Evolutionary conservation across 176 grass and related monocot species (phyloP).

Genomic region (Musa beccarii): DNA sequence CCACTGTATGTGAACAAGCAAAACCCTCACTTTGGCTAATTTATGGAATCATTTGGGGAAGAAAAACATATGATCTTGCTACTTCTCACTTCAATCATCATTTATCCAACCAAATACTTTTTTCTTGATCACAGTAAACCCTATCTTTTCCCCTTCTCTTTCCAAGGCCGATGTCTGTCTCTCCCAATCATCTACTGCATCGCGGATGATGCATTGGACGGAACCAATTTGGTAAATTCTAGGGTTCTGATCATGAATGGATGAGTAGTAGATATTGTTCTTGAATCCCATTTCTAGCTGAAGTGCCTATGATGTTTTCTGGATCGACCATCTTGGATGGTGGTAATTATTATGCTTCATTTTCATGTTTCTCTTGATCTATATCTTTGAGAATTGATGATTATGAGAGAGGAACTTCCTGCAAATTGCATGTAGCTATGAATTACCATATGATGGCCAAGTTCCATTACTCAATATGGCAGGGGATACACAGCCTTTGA

Average conservation of each 20-base stretch:
- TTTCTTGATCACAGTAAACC: not conserved
- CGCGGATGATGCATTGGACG: too few species aligned
- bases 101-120: not conserved
- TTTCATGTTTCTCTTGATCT: too few species aligned
- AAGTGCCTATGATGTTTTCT: too few species aligned
- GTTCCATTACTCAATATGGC: constrained; percentile 16
- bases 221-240: not conserved
- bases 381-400: too few species aligned
- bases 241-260: not conserved
- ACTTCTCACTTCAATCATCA: too few species aligned
- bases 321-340: too few species aligned
- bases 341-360: too few species aligned
- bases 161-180: not conserved
- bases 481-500: constrained; percentile 81
- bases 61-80: not conserved
- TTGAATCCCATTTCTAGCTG: not conserved
- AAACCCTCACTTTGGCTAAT: not conserved
- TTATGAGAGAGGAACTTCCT: too few species aligned
- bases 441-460: not conserved
- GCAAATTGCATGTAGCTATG: too few species aligned
- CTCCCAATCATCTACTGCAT: not conserved
- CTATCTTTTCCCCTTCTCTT: not conserved
- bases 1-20: constrained; percentile 55
- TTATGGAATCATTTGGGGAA: not conserved
- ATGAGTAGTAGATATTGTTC: not conserved